Conservation (phyloP, 176 grass and related monocot species). For the Tuctoria greenei region DNA sequence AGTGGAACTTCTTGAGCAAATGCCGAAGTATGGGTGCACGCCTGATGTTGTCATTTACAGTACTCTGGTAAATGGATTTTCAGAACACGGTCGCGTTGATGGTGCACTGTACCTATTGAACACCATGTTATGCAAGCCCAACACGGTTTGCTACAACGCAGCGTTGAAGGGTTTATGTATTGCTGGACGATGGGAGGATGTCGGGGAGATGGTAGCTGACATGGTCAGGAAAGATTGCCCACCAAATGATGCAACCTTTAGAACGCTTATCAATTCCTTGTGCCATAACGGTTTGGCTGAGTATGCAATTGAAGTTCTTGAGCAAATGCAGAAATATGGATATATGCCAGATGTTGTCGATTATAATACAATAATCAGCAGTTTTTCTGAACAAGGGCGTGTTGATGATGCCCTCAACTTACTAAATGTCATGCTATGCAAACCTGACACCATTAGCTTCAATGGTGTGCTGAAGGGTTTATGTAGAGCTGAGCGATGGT, state of each 20-base stretch:
- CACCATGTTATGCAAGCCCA: constrained; percentile 45
- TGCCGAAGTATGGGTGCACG: neutral
- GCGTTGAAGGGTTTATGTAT: constrained; percentile 51
- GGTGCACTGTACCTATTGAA: constrained; percentile 29
- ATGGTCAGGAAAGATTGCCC: constrained; percentile 36
- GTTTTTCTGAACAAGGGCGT: constrained; percentile 39
- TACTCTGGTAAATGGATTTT: constrained; percentile 48
- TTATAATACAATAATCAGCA: constrained; percentile 40
- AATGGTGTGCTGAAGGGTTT: constrained; percentile 48
- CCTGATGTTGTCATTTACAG: constrained; percentile 55
- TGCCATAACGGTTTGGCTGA: constrained; percentile 35
- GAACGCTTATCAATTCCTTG: constrained; percentile 43
- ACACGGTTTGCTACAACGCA: constrained; percentile 46
- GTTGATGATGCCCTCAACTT: constrained; percentile 43
- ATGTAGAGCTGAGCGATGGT: constrained; percentile 44
- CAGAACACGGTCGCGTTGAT: constrained; percentile 26
- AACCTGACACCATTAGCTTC: constrained; percentile 38
- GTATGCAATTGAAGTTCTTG: constrained; percentile 38
- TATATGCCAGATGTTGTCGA: constrained; percentile 34
- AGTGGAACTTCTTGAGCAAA: constrained; percentile 15
- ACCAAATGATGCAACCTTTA: constrained; percentile 52
- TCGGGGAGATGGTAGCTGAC: constrained; percentile 19
- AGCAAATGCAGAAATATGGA: constrained; percentile 45
- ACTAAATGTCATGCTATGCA: constrained; percentile 44
- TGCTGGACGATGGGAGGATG: constrained; percentile 37